A percentile compares a stretch with the other conserved stretches of the same genome.
Conservation (phyloP, 192 early-diverging fungal genomes). For the Geranomyces michiganensis region DNA sequence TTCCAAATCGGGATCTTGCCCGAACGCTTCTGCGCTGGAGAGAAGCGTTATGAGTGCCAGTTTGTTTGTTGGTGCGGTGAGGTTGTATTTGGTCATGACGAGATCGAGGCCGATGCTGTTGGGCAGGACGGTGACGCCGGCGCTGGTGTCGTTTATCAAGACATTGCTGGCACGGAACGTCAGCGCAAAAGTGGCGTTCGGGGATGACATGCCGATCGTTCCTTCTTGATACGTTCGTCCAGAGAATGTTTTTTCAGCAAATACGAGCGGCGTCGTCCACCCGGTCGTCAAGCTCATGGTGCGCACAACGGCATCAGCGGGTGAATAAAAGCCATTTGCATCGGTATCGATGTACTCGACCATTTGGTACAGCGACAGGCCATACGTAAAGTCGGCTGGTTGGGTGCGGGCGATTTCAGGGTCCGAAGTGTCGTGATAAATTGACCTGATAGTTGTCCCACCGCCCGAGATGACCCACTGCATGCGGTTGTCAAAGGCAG, state of each 20-base stretch:
- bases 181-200: background rate
- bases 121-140: conserved; percentile 7
- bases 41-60: conserved; percentile 7
- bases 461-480: conserved; percentile 10
- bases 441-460: background rate
- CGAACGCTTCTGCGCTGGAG: conserved; percentile 2
- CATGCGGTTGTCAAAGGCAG: conserved; percentile 16
- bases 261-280: background rate
- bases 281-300: background rate
- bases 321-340: background rate
- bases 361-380: conserved; percentile 3
- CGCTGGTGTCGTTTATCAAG: conserved; percentile 4
- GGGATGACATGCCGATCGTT: background rate
- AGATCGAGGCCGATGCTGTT: conserved; percentile 9
- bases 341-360: conserved; percentile 18
- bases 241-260: background rate
- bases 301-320: background rate
- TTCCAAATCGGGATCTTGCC: conserved; percentile 3
- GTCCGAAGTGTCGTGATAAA: conserved; percentile 2
- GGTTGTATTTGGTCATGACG: background rate
- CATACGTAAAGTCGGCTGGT: conserved; percentile 17
- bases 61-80: background rate
- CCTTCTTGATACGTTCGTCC: background rate
- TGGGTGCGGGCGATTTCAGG: background rate
- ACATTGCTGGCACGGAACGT: conserved; percentile 6